Base-by-base conservation (phyloP, 148 eudicot species). In the Amaranthus hypochondriacus region DNA sequence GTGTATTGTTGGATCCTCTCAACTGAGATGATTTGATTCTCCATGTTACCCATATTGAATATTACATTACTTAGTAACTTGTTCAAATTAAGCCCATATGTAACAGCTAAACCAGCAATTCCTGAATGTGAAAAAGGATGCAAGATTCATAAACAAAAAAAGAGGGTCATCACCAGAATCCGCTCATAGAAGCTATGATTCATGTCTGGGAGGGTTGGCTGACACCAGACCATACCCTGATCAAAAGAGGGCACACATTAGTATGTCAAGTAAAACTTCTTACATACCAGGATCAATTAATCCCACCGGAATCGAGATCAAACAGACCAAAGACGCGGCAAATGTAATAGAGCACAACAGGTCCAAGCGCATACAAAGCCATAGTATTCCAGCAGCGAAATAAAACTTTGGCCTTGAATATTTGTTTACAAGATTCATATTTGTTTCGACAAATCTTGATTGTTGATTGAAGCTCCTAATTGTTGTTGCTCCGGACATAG, bases 381-480 rank as follows among this genome's bases (percentile, higher is more conserved):
- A 90, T 63, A 86, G 85, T 90, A 83, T 84, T 13, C 84, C 87
- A 61, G 75, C 87, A 66, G 88, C 81, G 18, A 46, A 79, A 66
- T 90, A 84, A 60, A 88, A 90, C 70, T 77, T 86, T n/a, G 95
- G 91, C 28, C 87, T 77, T 7, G 92, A 84, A 71, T 80, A 83
- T 53, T 47, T 81, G 71, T 88, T 87, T 9, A 88, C 75, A 39
- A 87, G 83, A 43, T 73, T 80, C 65, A 80, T 66, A 69, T 81
- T 83, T 73, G 75, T 80, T 21, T 83, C 78, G 15, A 63, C 48
- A 54, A 90, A 90, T 72, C 95, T 80, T 0, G 79, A 56, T 72
- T 88, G 83, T 68, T 88, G 92, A 69, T 84, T 83, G 57, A 88
- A 90, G 76, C 94, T 78, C 73, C 94, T 82, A 15, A 89, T 89